Evolutionary conservation across 306 rosid species (phyloP).

Genomic region (Lagenaria siceraria): DNA sequence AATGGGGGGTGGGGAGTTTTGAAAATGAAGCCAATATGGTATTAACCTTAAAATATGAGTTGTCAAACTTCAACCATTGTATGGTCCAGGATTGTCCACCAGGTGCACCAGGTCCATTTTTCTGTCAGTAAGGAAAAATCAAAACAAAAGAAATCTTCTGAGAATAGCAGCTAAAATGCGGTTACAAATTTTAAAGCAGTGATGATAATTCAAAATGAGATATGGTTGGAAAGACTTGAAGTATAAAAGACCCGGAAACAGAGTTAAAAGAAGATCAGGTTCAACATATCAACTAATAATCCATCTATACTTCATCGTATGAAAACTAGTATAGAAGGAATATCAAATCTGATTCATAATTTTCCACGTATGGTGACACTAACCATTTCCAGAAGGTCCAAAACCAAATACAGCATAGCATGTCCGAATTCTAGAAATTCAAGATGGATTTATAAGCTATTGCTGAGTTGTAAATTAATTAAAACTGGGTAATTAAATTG

Average conservation of each 20-base stretch:
- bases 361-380: not conserved
- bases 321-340: not conserved
- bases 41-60: conserved; percentile 85
- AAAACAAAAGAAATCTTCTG: not conserved
- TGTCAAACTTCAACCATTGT: conserved; percentile 93
- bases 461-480: not conserved
- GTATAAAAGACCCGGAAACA: not conserved
- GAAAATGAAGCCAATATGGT: conserved; percentile 1
- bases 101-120: conserved; percentile 95
- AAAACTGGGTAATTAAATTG: not conserved
- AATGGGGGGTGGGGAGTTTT: no score
- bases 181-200: not conserved
- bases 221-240: not conserved
- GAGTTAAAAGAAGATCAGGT: not conserved
- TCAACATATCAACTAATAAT: not conserved
- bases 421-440: not conserved
- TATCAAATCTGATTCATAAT: not conserved
- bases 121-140: conserved; percentile 34
- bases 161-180: not conserved
- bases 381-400: not conserved
- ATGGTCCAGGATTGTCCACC: conserved; percentile 99
- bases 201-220: not conserved
- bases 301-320: not conserved
- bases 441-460: not conserved
- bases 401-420: not conserved